Conservation (phyloP, 1,284 basidiomycete genomes). For the Sporisorium sorghi region DNA sequence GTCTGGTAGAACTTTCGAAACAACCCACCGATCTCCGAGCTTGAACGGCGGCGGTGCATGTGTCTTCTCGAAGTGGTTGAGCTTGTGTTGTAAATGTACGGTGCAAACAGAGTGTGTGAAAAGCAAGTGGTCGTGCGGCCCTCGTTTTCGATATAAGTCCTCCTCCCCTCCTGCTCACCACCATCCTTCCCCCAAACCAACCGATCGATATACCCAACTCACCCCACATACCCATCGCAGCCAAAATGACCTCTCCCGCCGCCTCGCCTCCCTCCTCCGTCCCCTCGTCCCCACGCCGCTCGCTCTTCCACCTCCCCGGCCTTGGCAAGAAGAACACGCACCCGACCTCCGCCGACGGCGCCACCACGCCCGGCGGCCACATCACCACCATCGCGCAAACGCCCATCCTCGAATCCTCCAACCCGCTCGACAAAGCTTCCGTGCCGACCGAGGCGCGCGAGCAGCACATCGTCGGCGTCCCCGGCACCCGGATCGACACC, state of each 20-base stretch:
- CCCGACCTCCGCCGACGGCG: slow-evolving; percentile 25
- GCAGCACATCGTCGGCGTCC: slow-evolving; percentile 64
- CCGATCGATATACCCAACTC: neutral
- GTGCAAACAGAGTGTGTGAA: neutral
- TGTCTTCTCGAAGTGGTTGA: neutral
- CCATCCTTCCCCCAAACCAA: too few relatives aligned
- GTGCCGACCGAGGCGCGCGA: slow-evolving; percentile 63
- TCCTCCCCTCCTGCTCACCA: slow-evolving; percentile 3
- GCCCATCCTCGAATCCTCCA: slow-evolving; percentile 62
- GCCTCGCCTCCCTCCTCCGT: slow-evolving; percentile 38
- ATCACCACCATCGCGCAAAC: slow-evolving; percentile 62
- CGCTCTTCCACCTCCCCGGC: slow-evolving; percentile 34
- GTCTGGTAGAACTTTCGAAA: slow-evolving; percentile 4
- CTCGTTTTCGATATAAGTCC: slow-evolving; percentile 5
- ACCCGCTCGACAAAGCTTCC: slow-evolving; percentile 62
- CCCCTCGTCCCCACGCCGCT: slow-evolving; percentile 43
- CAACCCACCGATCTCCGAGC: neutral
- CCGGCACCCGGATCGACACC: slow-evolving; percentile 45
- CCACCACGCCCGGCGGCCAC: slow-evolving; percentile 36
- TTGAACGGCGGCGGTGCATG: too few relatives aligned
- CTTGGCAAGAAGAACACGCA: slow-evolving; percentile 30
- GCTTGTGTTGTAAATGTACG: neutral
- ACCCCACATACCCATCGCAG: neutral
- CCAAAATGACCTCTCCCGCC: slow-evolving; percentile 43
- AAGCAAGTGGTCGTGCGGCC: neutral